Percentiles rank a stretch among this genome's conserved stretches.
phyloP scores from a whole-genome alignment of 345 rosid genomes.

The Eucalyptus fibrosa region DNA sequence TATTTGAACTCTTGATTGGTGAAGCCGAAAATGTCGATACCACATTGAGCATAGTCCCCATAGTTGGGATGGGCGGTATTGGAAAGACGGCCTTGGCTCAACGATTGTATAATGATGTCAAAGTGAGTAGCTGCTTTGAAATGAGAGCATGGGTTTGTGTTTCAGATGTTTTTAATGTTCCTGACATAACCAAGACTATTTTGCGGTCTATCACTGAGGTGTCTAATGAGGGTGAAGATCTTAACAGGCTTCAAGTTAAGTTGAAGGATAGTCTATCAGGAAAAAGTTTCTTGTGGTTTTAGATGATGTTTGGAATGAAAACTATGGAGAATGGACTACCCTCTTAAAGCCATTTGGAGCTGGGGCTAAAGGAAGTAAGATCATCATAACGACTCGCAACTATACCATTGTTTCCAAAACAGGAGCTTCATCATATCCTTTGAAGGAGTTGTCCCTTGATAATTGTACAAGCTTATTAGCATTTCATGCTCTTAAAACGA shows the following conservation, averaged over 20 bases:
- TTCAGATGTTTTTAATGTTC: too few species aligned
- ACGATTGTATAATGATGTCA: not conserved
- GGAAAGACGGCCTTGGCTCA: not conserved
- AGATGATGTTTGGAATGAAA: not conserved
- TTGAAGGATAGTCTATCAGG: accelerated
- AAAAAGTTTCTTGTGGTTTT: not conserved
- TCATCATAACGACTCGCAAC: not conserved
- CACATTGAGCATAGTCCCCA: not conserved
- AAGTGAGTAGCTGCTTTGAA: not conserved
- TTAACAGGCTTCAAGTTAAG: too few species aligned
- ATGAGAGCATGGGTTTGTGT: too few species aligned
- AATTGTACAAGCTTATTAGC: not conserved
- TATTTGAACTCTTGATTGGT: too few species aligned
- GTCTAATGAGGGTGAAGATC: too few species aligned
- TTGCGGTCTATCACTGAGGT: too few species aligned
- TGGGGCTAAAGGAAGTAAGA: not conserved
- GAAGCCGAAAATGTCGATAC: too few species aligned
- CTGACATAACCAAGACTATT: too few species aligned
- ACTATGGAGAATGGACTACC: accelerated
- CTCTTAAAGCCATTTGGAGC: not conserved
- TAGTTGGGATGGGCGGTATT: not conserved
- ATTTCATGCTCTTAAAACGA: not conserved
- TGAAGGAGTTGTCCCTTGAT: not conserved
- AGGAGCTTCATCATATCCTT: not conserved
- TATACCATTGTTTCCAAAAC: not conserved